A percentile compares a stretch with the other conserved stretches of the same genome.
phyloP scores from a whole-genome alignment of 2,329 filamentous ascomycete genomes.

The Fusarium odoratissimum region DNA sequence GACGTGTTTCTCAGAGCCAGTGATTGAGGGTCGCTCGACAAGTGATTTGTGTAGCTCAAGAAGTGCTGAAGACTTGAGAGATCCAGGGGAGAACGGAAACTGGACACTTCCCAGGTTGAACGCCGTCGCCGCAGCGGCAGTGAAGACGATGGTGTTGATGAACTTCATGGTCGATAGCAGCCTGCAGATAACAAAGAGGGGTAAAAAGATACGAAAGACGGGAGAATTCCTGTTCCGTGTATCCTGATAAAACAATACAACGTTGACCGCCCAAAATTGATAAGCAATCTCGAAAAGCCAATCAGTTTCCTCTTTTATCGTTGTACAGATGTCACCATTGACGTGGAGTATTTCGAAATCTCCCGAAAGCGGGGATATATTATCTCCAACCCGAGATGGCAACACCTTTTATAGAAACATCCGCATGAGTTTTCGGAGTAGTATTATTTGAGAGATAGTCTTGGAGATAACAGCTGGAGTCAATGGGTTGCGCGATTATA shows the following conservation, averaged over 20 bases:
- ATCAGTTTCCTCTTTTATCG: neutral
- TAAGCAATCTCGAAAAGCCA: neutral
- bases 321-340: neutral
- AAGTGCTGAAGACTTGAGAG: neutral
- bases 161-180: neutral
- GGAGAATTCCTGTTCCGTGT: too few species aligned
- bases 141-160: neutral
- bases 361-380: neutral
- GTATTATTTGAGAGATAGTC: neutral
- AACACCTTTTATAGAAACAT: neutral
- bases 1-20: slow-evolving; percentile 2
- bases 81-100: rapidly evolving
- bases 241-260: neutral
- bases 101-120: neutral
- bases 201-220: neutral
- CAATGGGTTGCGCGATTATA: neutral
- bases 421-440: rapidly evolving
- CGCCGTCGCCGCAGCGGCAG: neutral
- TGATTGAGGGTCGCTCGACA: neutral
- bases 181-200: neutral
- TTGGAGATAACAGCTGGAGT: neutral
- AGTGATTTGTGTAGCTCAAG: slow-evolving; percentile 2
- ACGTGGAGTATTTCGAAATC: neutral
- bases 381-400: neutral
- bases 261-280: neutral